Evolutionary conservation across 768 basidiomycete species (phyloP), one percentile per base, ranked within the genome.

Genomic region (Lactarius indigo): DNA sequence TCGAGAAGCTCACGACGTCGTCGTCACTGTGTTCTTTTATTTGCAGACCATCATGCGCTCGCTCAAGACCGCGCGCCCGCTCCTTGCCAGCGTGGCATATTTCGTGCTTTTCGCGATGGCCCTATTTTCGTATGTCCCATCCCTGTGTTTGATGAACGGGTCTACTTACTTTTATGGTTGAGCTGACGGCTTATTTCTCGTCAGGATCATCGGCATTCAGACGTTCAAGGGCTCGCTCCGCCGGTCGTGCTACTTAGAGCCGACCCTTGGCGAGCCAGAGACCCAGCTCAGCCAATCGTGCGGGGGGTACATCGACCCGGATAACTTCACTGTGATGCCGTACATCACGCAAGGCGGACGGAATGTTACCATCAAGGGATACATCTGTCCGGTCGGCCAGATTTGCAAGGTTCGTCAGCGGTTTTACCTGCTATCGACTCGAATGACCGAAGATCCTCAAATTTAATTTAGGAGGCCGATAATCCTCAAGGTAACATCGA

Each of bases 101-200:
- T 98, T 98, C 73, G 90, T 97, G 18, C 69, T 95, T 26, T 98
- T 98, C 72, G 94, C 94, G 0, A 89, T 94, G 79, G 78, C 87
- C 15, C 73, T 98, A 7, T 97, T 98, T 76, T 93, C 92, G 91
- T 92, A 65, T 72, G 89, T 79, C 28, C 42, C 50, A n/a, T 30
- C 15, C 41, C 13, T 50, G 57, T 18, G 41, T 10, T 4, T 50
- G 20, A 44, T 44, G 42, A 17, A 8, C 20, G 42, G 35, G 41
- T 41, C n/a, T 13, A 5, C 15, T 2, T 47, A 23, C 26, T 23
- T 47, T 50, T 26, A 26, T 15, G 13, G 23, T 26, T 15, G 28
- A 44, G 59, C 58, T 67, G 64, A 26, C 47, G 61, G 28, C 10
- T 33, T 31, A 26, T 47, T 57, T 44, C 13, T 31, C 2, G 37